Conservation (phyloP, 2,329 filamentous ascomycete genomes). For the Simplicillium aogashimaense region DNA sequence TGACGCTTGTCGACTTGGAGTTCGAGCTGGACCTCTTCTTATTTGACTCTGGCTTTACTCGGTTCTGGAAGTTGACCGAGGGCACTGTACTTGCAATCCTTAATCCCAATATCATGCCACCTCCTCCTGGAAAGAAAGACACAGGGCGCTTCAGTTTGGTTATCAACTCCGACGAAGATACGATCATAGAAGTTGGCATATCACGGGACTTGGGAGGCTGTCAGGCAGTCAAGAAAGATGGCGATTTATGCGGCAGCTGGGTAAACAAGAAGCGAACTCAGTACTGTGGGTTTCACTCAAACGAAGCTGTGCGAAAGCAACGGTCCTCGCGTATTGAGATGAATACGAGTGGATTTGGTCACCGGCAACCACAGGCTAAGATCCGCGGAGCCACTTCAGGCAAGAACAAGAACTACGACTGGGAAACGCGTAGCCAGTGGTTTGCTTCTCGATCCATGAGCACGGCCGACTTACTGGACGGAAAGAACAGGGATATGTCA, state of each 20-base stretch:
- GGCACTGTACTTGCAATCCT: slow-evolving; percentile 90
- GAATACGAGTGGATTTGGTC: slow-evolving; percentile 52
- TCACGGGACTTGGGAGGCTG: slow-evolving; percentile 84
- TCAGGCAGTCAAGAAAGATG: slow-evolving; percentile 75
- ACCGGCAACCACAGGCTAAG: slow-evolving; percentile 15
- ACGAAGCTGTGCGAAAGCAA: slow-evolving; percentile 64
- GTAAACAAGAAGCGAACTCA: slow-evolving; percentile 81
- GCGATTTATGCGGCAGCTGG: slow-evolving; percentile 72
- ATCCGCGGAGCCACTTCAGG: slow-evolving; percentile 11
- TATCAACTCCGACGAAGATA: slow-evolving; percentile 78
- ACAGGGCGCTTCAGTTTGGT: slow-evolving; percentile 80
- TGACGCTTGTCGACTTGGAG: slow-evolving; percentile 78
- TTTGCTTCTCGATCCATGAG: slow-evolving; percentile 42
- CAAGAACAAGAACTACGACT: slow-evolving; percentile 41
- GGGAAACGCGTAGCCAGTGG: slow-evolving; percentile 45
- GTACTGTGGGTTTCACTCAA: slow-evolving; percentile 88
- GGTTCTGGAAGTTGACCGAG: slow-evolving; percentile 86
- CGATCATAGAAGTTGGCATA: slow-evolving; percentile 77
- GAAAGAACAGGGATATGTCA: slow-evolving; percentile 45
- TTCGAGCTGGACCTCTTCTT: slow-evolving; percentile 89
- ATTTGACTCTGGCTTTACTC: slow-evolving; percentile 81
- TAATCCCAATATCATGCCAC: slow-evolving; percentile 86
- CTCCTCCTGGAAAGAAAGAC: slow-evolving; percentile 62
- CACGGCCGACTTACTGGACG: slow-evolving; percentile 55
- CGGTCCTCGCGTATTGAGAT: slow-evolving; percentile 64